Conservation (phyloP, 1,139 yeast genomes). For the Debaryomyces fabryi region DNA sequence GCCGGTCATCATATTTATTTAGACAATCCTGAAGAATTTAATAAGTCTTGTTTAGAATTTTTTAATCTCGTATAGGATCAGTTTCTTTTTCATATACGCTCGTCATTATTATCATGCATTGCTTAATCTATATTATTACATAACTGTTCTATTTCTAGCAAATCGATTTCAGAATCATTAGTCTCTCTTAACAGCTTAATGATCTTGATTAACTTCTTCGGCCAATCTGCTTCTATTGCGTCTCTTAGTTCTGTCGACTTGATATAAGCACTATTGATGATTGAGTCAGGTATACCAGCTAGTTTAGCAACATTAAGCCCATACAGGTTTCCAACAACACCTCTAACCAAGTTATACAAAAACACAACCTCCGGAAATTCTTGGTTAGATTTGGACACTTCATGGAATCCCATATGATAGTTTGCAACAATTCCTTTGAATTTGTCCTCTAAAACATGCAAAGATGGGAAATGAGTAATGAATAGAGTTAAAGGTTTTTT, state of each 20-base stretch:
- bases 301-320: conserved; percentile 80
- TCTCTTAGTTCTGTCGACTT: conserved; percentile 48
- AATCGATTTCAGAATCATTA: conserved; percentile 9
- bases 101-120: not conserved
- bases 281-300: conserved; percentile 58
- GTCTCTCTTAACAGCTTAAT: conserved; percentile 3
- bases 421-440: conserved; percentile 50
- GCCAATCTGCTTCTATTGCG: conserved; percentile 25
- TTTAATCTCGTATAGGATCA: conserved; percentile 17
- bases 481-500: conserved; percentile 65
- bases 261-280: conserved; percentile 52
- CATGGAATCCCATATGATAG: conserved; percentile 76
- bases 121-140: conserved; percentile 11
- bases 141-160: conserved; percentile 10
- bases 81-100: not conserved
- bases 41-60: conserved; percentile 29
- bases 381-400: conserved; percentile 36
- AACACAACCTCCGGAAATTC: conserved; percentile 53
- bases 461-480: conserved; percentile 86
- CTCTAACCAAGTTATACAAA: conserved; percentile 60
- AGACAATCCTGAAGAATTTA: conserved; percentile 42
- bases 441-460: conserved; percentile 53
- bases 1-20: conserved; percentile 49
- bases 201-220: conserved; percentile 7
- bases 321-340: conserved; percentile 66